Conservation (phyloP, 164 flowering plant species). For the Piper betle region DNA sequence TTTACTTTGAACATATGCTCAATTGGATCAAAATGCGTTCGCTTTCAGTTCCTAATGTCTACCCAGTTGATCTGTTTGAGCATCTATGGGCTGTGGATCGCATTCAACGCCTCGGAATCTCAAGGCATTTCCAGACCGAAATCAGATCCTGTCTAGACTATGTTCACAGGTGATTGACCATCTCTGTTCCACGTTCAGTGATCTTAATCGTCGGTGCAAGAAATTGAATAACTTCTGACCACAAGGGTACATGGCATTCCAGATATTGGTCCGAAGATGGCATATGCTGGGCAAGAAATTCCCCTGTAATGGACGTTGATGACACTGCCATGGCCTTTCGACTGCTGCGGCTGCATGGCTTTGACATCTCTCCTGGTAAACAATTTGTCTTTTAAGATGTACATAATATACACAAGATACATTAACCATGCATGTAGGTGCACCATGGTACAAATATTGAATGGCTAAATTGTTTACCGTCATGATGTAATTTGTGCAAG, state of each 20-base stretch:
- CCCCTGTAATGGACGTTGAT: slow-evolving; percentile 58
- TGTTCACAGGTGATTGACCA: slow-evolving; percentile 32
- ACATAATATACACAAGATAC: no score
- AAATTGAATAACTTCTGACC: no score
- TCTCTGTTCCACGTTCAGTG: not conserved
- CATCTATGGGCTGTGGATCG: slow-evolving; percentile 65
- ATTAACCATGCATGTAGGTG: no score
- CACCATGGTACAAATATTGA: no score
- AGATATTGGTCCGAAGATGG: slow-evolving; percentile 73
- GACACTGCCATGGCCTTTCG: slow-evolving; percentile 94
- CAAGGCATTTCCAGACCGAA: slow-evolving; percentile 42
- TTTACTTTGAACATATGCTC: not conserved
- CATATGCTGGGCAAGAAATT: slow-evolving; percentile 81
- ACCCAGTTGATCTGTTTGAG: slow-evolving; percentile 71
- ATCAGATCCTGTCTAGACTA: slow-evolving; percentile 39
- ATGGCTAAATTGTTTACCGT: no score
- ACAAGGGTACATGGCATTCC: not conserved
- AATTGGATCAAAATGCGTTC: not conserved
- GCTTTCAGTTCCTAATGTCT: slow-evolving; percentile 49
- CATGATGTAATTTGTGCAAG: not conserved
- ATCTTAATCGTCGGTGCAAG: not conserved
- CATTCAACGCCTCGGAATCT: slow-evolving; percentile 66
- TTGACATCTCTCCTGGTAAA: slow-evolving; percentile 61
- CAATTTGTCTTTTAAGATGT: not conserved
- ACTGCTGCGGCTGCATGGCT: slow-evolving; percentile 64